Percentiles rank a stretch among this genome's conserved stretches.
Evolutionary conservation across 441 rosid genomes (phyloP).

Genomic region (Bruguiera hainesii): DNA sequence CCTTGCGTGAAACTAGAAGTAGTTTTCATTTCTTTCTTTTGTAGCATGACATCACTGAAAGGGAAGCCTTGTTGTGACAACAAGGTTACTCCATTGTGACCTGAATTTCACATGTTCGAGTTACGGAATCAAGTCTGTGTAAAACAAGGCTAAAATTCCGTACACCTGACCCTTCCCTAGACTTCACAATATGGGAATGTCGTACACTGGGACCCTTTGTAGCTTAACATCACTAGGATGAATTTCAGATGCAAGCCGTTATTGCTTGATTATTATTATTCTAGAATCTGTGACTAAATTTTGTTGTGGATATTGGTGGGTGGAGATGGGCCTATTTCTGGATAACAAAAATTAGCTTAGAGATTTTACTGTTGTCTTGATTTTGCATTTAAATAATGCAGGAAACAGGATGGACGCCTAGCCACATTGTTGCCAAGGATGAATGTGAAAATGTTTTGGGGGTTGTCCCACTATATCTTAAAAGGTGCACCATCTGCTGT

Average conservation of each 20-base stretch:
- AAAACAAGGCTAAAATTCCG: too few species aligned
- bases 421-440: conserved; percentile 83
- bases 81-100: not conserved
- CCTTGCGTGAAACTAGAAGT: not conserved
- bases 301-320: too few species aligned
- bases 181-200: too few species aligned
- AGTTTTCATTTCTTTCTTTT: too few species aligned
- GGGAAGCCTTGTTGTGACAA: not conserved
- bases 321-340: not conserved
- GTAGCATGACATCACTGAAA: not conserved
- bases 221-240: too few species aligned
- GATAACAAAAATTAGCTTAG: not conserved
- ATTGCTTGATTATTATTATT: too few species aligned
- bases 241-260: too few species aligned
- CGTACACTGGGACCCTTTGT: too few species aligned
- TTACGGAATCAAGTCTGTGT: too few species aligned
- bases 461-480: conserved; percentile 90
- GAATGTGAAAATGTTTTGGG: conserved; percentile 62
- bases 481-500: conserved; percentile 55
- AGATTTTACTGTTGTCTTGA: conserved; percentile 8
- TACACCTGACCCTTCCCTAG: too few species aligned
- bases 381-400: conserved; percentile 28
- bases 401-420: conserved; percentile 94
- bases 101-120: too few species aligned
- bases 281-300: too few species aligned